Conservation (phyloP, 2,329 filamentous ascomycete species). For the Aureobasidium sp. region DNA sequence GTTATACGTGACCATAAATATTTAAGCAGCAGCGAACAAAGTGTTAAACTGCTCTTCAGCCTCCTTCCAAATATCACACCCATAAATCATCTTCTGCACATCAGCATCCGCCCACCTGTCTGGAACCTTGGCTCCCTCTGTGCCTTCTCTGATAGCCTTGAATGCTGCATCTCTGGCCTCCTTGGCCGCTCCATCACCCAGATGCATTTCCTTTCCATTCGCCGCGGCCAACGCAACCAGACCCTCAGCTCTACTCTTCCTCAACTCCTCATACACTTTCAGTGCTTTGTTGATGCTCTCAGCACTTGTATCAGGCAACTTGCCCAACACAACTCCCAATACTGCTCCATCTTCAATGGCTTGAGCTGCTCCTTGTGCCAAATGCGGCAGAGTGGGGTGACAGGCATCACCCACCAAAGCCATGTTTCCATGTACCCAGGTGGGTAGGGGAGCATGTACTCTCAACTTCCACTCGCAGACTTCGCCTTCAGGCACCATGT, state of each 20-base stretch:
- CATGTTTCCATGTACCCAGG: conserved; percentile 48
- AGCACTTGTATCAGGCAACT: conserved; percentile 37
- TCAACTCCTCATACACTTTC: conserved; percentile 46
- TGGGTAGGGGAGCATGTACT: conserved; percentile 52
- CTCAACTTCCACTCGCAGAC: conserved; percentile 59
- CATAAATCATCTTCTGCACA: conserved; percentile 41
- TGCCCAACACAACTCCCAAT: conserved; percentile 42
- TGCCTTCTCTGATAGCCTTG: conserved; percentile 34
- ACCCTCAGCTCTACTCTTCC: conserved; percentile 48
- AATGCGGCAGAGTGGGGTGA: conserved; percentile 55
- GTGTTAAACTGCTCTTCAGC: conserved; percentile 35
- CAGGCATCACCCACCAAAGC: conserved; percentile 52
- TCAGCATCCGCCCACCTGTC: conserved; percentile 46
- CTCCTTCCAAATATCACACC: conserved; percentile 35
- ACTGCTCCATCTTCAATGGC: conserved; percentile 57
- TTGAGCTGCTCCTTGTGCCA: conserved; percentile 56
- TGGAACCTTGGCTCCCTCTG: conserved; percentile 33
- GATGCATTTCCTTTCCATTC: conserved; percentile 44
- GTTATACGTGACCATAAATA: background rate
- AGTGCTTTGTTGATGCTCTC: conserved; percentile 44
- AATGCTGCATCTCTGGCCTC: conserved; percentile 50
- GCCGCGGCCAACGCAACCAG: conserved; percentile 50
- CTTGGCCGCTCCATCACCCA: conserved; percentile 50
- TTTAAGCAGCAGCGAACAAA: conserved; percentile 21
- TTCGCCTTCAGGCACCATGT: conserved; percentile 54